Evolutionary conservation across 495 filamentous ascomycete species (phyloP), one percentile per base, ranked within the genome.

Genomic region (Chaetomidium leptoderma): DNA sequence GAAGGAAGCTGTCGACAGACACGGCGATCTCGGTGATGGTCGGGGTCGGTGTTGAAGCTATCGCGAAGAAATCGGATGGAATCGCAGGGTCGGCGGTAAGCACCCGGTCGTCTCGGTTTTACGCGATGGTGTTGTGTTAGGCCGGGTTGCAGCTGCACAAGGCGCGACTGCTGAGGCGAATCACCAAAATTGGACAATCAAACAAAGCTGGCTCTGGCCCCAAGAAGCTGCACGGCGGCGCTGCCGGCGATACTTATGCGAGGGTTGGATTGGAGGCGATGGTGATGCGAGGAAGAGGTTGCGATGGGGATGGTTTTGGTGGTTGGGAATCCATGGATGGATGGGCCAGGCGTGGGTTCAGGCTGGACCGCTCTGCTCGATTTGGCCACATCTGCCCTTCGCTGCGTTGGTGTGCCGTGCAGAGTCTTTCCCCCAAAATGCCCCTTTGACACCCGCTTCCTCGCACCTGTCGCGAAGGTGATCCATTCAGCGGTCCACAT

Each of bases 401-500:
- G 60, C 65, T 65, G 65, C 58, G 63, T 67, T 71, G 64, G 60
- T 70, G 68, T 66, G 68, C 60, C 57, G 59, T 63, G 66, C 64
- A 66, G 58, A 62, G 55, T 66, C 64, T 69, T 62, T 62, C 46
- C 57, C 57, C 65, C 65, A 60, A 69, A 71, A 69, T 62, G 60
- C 62, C 62, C 65, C 61, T 65, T 66, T 66, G 62, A 69, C 68
- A 62, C 61, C 67, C 66, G 64, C 64, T 69, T 65, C 60, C 56
- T 65, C 61, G 59, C 66, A 63, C 63, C 63, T 67, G 64, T 66
- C 66, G 65, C 58, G 60, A 66, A 71, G 68, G 65, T 69, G 67
- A 70, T 72, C 67, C 67, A 72, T 72, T 65, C 63, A 63, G 52
- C 45, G 59, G 53, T 58, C 61, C 66, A 55, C 68, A 53, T 51